A percentile compares a stretch with the other conserved stretches of the same genome.
These are phyloP conservation scores for Collybia nuda DNA, from an alignment of 768 basidiomycete species.

Conservation along the genomic window DNA sequence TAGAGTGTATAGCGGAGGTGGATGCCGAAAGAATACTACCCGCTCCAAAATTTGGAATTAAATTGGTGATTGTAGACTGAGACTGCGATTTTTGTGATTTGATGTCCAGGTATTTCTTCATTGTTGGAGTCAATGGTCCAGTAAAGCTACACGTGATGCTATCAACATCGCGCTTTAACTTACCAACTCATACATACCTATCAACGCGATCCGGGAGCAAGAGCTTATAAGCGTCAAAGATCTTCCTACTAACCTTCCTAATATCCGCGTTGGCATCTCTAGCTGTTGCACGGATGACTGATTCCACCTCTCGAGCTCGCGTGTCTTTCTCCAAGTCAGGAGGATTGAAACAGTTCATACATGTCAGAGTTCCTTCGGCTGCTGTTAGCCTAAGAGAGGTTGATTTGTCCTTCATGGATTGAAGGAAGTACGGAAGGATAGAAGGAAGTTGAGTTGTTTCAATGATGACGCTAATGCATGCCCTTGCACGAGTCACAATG, in stretches of 20 bases:
- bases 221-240: conserved; percentile 76
- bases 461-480: conserved; percentile 59
- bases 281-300: conserved; percentile 62
- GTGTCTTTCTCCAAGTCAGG: conserved; percentile 74
- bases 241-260: conserved; percentile 62
- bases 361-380: conserved; percentile 64
- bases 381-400: conserved; percentile 58
- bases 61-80: conserved; percentile 13
- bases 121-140: conserved; percentile 71
- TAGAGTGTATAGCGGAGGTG: conserved; percentile 21
- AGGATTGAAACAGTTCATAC: conserved; percentile 75
- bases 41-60: conserved; percentile 10
- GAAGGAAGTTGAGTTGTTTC: conserved; percentile 66
- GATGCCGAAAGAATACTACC: conserved; percentile 17
- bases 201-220: conserved; percentile 69
- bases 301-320: conserved; percentile 66
- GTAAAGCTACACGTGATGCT: conserved; percentile 52
- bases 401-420: conserved; percentile 68
- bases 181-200: conserved; percentile 37
- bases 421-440: conserved; percentile 60
- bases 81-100: conserved; percentile 18
- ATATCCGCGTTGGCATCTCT: conserved; percentile 78
- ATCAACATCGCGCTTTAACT: background rate
- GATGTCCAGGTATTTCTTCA: conserved; percentile 73
- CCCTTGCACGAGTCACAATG: conserved; percentile 62